phyloP scores from a whole-genome alignment of 2,329 filamentous ascomycete species.

The Tympanopsis confertula region DNA sequence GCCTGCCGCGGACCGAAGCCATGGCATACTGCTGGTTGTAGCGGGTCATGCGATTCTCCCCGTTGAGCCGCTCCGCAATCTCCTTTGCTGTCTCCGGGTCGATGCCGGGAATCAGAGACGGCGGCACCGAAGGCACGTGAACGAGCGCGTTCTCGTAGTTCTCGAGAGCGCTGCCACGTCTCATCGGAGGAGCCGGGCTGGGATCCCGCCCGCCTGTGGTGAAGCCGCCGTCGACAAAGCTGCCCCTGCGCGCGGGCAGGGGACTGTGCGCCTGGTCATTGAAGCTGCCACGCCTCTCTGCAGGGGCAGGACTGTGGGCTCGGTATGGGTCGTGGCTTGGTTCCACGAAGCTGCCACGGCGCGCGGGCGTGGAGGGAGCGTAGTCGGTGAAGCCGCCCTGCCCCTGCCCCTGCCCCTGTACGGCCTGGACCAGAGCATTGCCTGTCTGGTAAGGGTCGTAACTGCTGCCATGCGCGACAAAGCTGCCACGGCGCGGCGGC shows the following conservation, averaged over 20 bases:
- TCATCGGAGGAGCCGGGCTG: constrained; percentile 12
- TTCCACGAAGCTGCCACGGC: not conserved
- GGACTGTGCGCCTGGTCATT: not conserved
- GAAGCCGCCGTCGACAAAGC: not conserved
- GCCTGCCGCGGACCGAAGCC: too few species aligned
- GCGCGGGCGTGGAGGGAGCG: too few species aligned
- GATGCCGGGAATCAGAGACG: constrained; percentile 48
- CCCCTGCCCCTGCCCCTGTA: too few species aligned
- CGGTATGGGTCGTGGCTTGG: not conserved
- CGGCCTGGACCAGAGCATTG: too few species aligned
- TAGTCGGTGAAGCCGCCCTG: too few species aligned
- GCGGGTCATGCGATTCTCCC: constrained; percentile 31
- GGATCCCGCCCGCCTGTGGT: not conserved
- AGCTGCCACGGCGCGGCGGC: not conserved
- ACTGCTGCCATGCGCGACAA: not conserved
- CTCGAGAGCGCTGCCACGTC: constrained; percentile 20
- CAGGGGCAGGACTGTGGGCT: not conserved
- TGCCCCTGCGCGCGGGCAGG: not conserved
- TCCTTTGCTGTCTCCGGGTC: constrained; percentile 44
- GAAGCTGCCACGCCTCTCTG: not conserved
- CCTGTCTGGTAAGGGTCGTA: not conserved
- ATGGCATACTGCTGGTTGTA: constrained; percentile 9
- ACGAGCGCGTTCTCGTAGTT: constrained; percentile 22
- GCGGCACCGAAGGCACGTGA: constrained; percentile 34
- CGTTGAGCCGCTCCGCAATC: constrained; percentile 42